A percentile compares a stretch with the other conserved stretches of the same genome.
phyloP scores from a whole-genome alignment of 192 early-diverging fungal genomes.

The Umbelopsis vinacea region DNA sequence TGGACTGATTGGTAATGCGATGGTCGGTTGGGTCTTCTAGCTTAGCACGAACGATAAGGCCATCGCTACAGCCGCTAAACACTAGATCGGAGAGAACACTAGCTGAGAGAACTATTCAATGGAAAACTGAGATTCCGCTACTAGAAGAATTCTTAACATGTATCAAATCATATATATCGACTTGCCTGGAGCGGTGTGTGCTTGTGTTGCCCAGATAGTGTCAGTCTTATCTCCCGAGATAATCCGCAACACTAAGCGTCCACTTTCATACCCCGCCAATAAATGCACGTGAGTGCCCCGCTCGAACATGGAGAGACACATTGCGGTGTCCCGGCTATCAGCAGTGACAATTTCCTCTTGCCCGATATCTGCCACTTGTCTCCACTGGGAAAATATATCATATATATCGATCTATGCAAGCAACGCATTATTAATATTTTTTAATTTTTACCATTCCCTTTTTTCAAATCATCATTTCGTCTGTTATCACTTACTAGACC shows the following conservation, averaged over 20 bases:
- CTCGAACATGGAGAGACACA: conserved; percentile 30
- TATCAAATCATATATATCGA: not conserved
- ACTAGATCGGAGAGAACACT: conserved; percentile 11
- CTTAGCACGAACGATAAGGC: not conserved
- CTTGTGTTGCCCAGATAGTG: conserved; percentile 27
- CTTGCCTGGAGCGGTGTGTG: conserved; percentile 32
- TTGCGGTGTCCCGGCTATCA: conserved; percentile 24
- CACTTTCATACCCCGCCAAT: conserved; percentile 35
- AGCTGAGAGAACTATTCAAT: conserved; percentile 28
- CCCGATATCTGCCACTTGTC: conserved; percentile 20
- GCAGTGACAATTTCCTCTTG: not conserved
- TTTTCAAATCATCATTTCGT: too few species aligned
- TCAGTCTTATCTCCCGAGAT: conserved; percentile 20
- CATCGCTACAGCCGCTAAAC: conserved; percentile 36
- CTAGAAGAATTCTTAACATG: not conserved
- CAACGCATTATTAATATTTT: not conserved
- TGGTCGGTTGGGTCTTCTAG: not conserved
- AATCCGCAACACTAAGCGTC: conserved; percentile 17
- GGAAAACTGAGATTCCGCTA: not conserved
- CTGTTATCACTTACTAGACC: conserved; percentile 19
- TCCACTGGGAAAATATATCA: conserved; percentile 19
- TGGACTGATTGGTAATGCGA: conserved; percentile 20
- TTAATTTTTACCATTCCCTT: too few species aligned
- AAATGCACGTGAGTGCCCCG: conserved; percentile 14
- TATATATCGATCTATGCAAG: conserved; percentile 35